Base-by-base conservation (phyloP, 495 filamentous ascomycete species). In the Ramalina peruviana region DNA sequence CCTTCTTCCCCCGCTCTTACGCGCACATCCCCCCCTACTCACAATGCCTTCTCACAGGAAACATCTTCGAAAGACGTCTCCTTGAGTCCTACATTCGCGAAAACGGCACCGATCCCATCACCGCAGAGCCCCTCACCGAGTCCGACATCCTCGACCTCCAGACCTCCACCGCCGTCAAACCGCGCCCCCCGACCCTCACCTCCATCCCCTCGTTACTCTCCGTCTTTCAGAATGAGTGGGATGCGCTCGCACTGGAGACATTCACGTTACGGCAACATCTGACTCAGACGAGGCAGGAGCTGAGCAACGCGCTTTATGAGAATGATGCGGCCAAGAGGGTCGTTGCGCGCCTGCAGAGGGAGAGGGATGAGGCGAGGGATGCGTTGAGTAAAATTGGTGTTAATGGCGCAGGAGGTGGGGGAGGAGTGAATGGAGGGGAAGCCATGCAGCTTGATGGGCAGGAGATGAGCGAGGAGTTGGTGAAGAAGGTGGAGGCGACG, bases 181-280 rank as follows among this genome's bases (percentile, higher is more conserved):
- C 92, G 43, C 79, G 93, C 60, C 92, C 92, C 38, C 89, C 93
- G 33, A 93, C 87, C 21, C 83, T 96, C 56, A 97, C 92, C 42
- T 97, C 92, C 23, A 93, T 98, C 54, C 92, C 92, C 6, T 87
- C 92, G n/a, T 75, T 98, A 21, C 85, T 98, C 52, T 84, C 83
- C 37, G 82, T 86, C n/a, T 96, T 98, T 61, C 92, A 98, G 57
- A 90, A 94, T 58, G 92, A 98, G 73, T 98, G 92, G 92, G 92
- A 98, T 65, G 83, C 92, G 10, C 64, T 96, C 25, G 84, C 88
- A 26, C 70, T 98, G 17, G 92, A 98, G 65, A 81, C 86, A 45
- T 95, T 86, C 62, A 87, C 85, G 45, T 69, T 96, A 36, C 79
- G 83, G 64, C 85, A 95, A 62, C 88, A 94, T 53, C 67, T 98